These are phyloP conservation scores for Podaxis pistillaris DNA, from an alignment of 768 basidiomycete species.

Conservation along the genomic window DNA sequence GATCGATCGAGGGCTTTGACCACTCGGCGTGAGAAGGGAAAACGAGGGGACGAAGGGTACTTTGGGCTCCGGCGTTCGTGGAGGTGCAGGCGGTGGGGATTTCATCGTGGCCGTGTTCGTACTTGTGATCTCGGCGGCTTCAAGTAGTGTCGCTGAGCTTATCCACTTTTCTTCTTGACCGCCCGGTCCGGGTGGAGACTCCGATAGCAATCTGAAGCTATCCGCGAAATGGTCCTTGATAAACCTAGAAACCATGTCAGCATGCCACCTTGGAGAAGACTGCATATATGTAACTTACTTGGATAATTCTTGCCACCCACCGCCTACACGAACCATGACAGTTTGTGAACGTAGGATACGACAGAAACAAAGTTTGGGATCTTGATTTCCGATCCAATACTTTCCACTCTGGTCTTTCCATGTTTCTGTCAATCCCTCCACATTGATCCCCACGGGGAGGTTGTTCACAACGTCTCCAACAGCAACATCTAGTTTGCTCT, in stretches of 20 bases:
- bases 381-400: constrained; percentile 94
- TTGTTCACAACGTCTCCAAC: constrained; percentile 91
- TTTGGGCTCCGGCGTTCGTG: constrained; percentile 69
- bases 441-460: constrained; percentile 79
- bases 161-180: constrained; percentile 79
- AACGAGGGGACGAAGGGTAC: constrained; percentile 62
- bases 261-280: constrained; percentile 11
- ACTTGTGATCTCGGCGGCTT: constrained; percentile 38
- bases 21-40: constrained; percentile 56
- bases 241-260: constrained; percentile 50
- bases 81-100: constrained; percentile 36
- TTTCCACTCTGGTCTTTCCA: constrained; percentile 95
- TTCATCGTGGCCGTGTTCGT: constrained; percentile 18
- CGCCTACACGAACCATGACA: constrained; percentile 95
- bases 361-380: constrained; percentile 88
- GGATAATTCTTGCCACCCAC: constrained; percentile 90
- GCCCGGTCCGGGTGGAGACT: constrained; percentile 54
- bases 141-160: constrained; percentile 69
- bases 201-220: constrained; percentile 69
- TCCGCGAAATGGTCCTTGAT: constrained; percentile 86
- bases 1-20: constrained; percentile 49
- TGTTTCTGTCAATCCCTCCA: constrained; percentile 77
- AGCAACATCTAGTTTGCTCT: constrained; percentile 88
- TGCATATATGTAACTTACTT: constrained; percentile 51
- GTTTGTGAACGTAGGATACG: constrained; percentile 88